Percentiles rank a stretch among this genome's conserved stretches.
phyloP scores from a whole-genome alignment of 1,284 basidiomycete species.

The Limonomyces culmigenus region DNA sequence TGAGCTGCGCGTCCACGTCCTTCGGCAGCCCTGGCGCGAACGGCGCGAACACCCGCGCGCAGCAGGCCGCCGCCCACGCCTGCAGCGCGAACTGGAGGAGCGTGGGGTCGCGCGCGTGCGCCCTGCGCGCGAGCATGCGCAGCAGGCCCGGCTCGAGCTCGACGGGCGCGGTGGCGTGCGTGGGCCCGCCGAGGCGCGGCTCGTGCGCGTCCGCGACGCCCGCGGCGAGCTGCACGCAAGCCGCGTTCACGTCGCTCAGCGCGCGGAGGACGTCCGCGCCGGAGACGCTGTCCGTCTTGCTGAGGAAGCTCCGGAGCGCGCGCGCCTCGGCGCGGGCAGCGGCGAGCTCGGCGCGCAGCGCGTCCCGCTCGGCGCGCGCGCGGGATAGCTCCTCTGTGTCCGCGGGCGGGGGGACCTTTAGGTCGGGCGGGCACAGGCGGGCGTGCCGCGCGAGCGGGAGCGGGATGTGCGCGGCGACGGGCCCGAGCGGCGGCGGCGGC shows the following conservation, averaged over 20 bases:
- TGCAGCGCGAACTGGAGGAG: slow-evolving; percentile 23
- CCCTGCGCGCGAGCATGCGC: slow-evolving; percentile 26
- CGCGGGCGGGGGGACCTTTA: not conserved
- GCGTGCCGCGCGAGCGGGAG: not conserved
- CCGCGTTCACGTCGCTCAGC: slow-evolving; percentile 19
- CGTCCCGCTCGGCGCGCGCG: not conserved
- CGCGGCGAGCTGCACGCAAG: slow-evolving; percentile 20
- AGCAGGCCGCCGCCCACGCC: slow-evolving; percentile 21
- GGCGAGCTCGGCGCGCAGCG: not conserved
- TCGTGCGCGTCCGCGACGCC: slow-evolving; percentile 15
- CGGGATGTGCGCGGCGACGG: not conserved
- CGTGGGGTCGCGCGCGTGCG: slow-evolving; percentile 57
- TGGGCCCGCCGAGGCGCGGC: slow-evolving; percentile 8
- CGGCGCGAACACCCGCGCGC: slow-evolving; percentile 17
- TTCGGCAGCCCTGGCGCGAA: slow-evolving; percentile 17
- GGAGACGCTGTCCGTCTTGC: slow-evolving; percentile 21
- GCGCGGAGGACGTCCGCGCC: slow-evolving; percentile 20
- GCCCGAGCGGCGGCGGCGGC: not conserved
- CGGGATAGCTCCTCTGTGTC: not conserved
- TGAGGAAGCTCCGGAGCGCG: slow-evolving; percentile 18
- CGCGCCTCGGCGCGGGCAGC: slow-evolving; percentile 16
- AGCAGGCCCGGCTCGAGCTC: slow-evolving; percentile 39
- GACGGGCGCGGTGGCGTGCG: not conserved
- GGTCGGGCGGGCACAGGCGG: not conserved
- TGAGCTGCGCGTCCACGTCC: slow-evolving; percentile 17